These are phyloP conservation scores for Umbelopsis sp. DNA, from an alignment of 371 early-diverging fungal genomes.

Conservation along the genomic window DNA sequence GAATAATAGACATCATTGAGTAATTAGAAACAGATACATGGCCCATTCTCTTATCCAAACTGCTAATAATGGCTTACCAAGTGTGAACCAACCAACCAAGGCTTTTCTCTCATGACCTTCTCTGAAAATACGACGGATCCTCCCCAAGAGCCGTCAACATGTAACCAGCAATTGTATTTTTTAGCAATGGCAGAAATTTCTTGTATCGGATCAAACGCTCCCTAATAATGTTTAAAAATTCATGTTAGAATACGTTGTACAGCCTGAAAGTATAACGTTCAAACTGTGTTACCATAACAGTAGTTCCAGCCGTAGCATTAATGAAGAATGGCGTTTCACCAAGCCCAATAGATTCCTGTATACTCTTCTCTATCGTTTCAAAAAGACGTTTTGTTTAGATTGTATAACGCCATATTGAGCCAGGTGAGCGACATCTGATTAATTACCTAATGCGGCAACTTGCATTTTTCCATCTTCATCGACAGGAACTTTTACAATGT, in stretches of 20 bases:
- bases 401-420: neutral
- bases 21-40: neutral
- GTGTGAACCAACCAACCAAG: constrained; percentile 59
- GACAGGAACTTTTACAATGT: constrained; percentile 71
- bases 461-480: constrained; percentile 71
- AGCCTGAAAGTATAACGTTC: neutral
- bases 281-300: constrained; percentile 65
- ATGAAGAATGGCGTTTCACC: constrained; percentile 78
- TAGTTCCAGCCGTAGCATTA: constrained; percentile 88
- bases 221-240: constrained; percentile 33
- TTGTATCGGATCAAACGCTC: constrained; percentile 80
- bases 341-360: constrained; percentile 42
- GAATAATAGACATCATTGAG: neutral
- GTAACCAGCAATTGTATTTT: constrained; percentile 78
- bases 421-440: neutral
- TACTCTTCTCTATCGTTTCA: constrained; percentile 43
- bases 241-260: neutral
- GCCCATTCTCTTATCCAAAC: no score
- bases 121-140: constrained; percentile 73
- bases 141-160: constrained; percentile 89
- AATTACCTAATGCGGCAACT: constrained; percentile 58
- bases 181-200: constrained; percentile 62
- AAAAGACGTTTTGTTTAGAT: neutral
- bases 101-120: constrained; percentile 34
- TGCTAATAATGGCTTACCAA: constrained; percentile 32